Evolutionary conservation across 768 basidiomycete genomes (phyloP).

Genomic region (Xerocomellus intermedius): DNA sequence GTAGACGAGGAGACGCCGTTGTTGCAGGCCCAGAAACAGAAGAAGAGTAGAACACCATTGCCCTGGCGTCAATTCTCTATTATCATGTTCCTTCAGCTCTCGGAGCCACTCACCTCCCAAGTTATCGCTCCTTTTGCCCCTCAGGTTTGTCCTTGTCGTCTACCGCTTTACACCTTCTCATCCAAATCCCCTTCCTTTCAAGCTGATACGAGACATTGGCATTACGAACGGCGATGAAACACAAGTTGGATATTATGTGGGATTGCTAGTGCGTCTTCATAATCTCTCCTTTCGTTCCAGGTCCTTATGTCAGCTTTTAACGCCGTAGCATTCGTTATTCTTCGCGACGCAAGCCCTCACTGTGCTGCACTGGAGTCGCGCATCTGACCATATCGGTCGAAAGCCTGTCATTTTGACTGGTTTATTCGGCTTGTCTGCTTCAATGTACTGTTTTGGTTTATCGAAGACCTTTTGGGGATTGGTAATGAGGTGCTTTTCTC

Average conservation of each 20-base stretch:
- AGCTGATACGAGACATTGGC: slow-evolving; percentile 67
- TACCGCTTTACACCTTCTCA: neutral
- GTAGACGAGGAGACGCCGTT: slow-evolving; percentile 65
- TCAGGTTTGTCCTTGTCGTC: slow-evolving; percentile 44
- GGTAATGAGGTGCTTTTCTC: slow-evolving; percentile 40
- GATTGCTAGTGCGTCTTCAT: slow-evolving; percentile 53
- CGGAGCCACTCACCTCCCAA: slow-evolving; percentile 74
- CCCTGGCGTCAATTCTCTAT: slow-evolving; percentile 72
- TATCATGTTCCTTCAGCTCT: slow-evolving; percentile 68
- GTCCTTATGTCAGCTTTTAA: neutral
- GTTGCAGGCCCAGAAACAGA: slow-evolving; percentile 38
- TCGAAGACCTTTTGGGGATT: slow-evolving; percentile 68
- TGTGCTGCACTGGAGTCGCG: slow-evolving; percentile 71
- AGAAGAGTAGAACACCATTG: slow-evolving; percentile 50
- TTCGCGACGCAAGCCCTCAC: slow-evolving; percentile 72
- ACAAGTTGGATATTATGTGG: slow-evolving; percentile 74
- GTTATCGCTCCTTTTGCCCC: slow-evolving; percentile 78
- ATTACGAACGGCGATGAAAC: slow-evolving; percentile 70
- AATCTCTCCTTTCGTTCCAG: no score
- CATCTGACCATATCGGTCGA: slow-evolving; percentile 70
- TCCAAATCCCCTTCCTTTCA: neutral
- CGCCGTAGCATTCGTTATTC: slow-evolving; percentile 69
- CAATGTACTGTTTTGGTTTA: slow-evolving; percentile 75
- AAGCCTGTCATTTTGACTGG: slow-evolving; percentile 72
- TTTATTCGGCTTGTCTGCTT: slow-evolving; percentile 58